These are phyloP conservation scores for Citeromyces siamensis DNA, from an alignment of 1,139 yeast species.

Conservation along the genomic window DNA sequence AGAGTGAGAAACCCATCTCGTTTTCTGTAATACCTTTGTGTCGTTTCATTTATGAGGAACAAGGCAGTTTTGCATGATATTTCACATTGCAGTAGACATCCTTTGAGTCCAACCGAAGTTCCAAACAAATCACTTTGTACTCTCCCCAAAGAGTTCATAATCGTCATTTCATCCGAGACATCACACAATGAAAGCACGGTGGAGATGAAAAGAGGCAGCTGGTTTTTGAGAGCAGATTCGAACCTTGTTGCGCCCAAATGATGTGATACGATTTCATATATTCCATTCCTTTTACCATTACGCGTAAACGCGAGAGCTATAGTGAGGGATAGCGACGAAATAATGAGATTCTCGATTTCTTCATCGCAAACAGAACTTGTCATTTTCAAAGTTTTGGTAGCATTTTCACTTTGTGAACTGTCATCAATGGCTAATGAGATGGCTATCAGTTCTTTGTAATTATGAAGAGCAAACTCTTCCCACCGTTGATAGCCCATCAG, in stretches of 20 bases:
- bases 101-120: neutral
- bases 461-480: slow-evolving; percentile 19
- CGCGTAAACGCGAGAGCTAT: slow-evolving; percentile 28
- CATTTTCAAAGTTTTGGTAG: slow-evolving; percentile 7
- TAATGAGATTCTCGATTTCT: slow-evolving; percentile 8
- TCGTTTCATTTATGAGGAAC: slow-evolving; percentile 3
- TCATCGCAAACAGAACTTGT: slow-evolving; percentile 8
- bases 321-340: slow-evolving; percentile 18
- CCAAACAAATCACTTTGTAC: neutral
- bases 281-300: slow-evolving; percentile 27
- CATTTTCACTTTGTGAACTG: slow-evolving; percentile 7
- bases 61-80: slow-evolving; percentile 5
- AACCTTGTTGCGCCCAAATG: slow-evolving; percentile 12
- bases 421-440: slow-evolving; percentile 11
- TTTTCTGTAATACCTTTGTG: slow-evolving; percentile 6
- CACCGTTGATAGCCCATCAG: slow-evolving; percentile 23
- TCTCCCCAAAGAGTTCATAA: neutral
- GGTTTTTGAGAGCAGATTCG: slow-evolving; percentile 7
- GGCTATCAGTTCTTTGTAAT: slow-evolving; percentile 24
- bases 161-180: slow-evolving; percentile 3
- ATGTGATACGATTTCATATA: slow-evolving; percentile 17
- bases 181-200: slow-evolving; percentile 12
- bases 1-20: slow-evolving; percentile 24
- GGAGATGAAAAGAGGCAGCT: slow-evolving; percentile 15
- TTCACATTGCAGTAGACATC: neutral